Evolutionary conservation across 2,329 filamentous ascomycete species (phyloP).

Genomic region (Claviceps sp.): DNA sequence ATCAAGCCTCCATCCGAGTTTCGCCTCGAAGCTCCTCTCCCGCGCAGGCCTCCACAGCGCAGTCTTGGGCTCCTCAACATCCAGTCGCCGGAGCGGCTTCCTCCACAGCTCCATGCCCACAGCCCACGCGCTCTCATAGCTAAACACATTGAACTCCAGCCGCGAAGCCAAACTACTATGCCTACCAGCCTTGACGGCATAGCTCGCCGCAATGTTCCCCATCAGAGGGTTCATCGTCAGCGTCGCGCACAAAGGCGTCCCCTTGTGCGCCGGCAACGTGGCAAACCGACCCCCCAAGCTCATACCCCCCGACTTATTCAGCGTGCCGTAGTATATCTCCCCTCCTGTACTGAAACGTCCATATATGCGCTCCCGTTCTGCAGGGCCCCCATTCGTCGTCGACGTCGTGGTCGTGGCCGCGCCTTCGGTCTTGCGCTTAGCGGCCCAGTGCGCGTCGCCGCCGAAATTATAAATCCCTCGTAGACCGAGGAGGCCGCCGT

Average conservation of each 20-base stretch:
- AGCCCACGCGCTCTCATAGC: constrained; percentile 89
- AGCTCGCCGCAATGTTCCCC: constrained; percentile 82
- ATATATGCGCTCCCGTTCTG: constrained; percentile 48
- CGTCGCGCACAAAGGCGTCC: constrained; percentile 87
- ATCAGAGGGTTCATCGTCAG: constrained; percentile 88
- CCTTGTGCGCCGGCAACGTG: constrained; percentile 65
- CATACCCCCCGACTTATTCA: constrained; percentile 88
- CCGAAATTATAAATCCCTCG: constrained; percentile 93
- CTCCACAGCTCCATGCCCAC: constrained; percentile 91
- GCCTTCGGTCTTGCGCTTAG: constrained; percentile 20
- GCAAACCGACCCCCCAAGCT: constrained; percentile 82
- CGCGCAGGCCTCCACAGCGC: neutral
- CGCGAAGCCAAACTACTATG: constrained; percentile 76
- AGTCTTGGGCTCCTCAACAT: constrained; percentile 15
- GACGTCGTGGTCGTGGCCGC: neutral
- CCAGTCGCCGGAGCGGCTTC: constrained; percentile 32
- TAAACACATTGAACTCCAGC: constrained; percentile 96
- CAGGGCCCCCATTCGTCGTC: constrained; percentile 10
- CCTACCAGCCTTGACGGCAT: constrained; percentile 75
- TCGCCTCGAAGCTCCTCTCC: constrained; percentile 35
- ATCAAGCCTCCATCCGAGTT: constrained; percentile 36
- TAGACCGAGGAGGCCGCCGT: constrained; percentile 77
- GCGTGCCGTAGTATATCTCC: constrained; percentile 86
- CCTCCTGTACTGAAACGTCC: constrained; percentile 82
- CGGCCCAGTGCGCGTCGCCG: constrained; percentile 35